Percentiles rank a stretch among this genome's conserved stretches.
phyloP scores from a whole-genome alignment of 2,329 filamentous ascomycete genomes.

The Calonectria ilicicola region DNA sequence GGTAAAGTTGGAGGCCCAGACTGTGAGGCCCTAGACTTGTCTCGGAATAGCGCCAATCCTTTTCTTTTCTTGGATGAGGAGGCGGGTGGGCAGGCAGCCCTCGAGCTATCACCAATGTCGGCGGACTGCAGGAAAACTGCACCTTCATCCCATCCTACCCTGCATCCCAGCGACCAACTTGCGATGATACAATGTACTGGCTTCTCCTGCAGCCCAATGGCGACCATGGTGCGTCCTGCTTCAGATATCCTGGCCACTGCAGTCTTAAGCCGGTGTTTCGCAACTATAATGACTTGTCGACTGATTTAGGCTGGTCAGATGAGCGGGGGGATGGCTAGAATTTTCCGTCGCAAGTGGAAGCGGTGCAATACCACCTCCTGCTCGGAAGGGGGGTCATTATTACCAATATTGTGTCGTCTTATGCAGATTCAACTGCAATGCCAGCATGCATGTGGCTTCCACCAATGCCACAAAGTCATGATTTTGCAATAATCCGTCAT shows the following conservation, averaged over 20 bases:
- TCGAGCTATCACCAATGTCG: background rate
- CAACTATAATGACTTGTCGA: background rate
- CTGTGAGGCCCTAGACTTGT: background rate
- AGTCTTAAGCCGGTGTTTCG: background rate
- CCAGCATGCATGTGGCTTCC: background rate
- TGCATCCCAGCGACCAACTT: constrained; percentile 16
- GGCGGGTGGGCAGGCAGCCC: background rate
- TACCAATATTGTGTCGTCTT: background rate
- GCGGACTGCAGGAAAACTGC: constrained; percentile 21
- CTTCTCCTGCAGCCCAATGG: constrained; percentile 2
- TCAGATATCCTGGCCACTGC: background rate
- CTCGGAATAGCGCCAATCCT: constrained; percentile 3
- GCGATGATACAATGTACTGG: background rate
- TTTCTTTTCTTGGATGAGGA: background rate
- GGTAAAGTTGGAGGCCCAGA: background rate
- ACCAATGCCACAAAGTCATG: background rate
- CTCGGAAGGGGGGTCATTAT: background rate
- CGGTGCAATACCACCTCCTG: background rate
- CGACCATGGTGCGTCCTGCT: background rate
- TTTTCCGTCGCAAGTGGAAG: background rate
- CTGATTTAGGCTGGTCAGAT: background rate
- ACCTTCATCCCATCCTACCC: constrained; percentile 26
- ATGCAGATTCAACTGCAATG: background rate
- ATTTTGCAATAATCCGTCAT: background rate
- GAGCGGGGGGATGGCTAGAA: background rate